A percentile compares a stretch with the other conserved stretches of the same genome.
Evolutionary conservation across 805 yeast genomes (phyloP).

Genomic region (Spathaspora hagerdaliae): DNA sequence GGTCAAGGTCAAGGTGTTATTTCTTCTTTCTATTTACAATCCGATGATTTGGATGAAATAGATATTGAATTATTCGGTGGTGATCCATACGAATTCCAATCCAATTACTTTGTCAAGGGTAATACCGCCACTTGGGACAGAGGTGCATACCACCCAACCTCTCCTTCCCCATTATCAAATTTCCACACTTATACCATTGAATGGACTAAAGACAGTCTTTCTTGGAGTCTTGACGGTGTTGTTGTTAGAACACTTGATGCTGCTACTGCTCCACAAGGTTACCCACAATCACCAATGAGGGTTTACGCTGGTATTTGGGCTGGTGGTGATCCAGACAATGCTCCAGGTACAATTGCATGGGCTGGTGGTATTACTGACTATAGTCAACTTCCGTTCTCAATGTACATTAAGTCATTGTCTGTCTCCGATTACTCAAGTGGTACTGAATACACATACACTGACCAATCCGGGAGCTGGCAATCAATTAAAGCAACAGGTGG

Average conservation of each 20-base stretch:
- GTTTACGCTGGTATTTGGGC: constrained; percentile 73
- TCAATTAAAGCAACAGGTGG: constrained; percentile 59
- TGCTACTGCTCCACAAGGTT: constrained; percentile 54
- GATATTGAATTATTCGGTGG: constrained; percentile 88
- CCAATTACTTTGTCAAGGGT: constrained; percentile 82
- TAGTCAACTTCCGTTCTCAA: constrained; percentile 60
- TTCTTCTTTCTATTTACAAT: constrained; percentile 75
- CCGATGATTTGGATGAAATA: constrained; percentile 84
- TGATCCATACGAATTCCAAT: constrained; percentile 68
- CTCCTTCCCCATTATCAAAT: constrained; percentile 47
- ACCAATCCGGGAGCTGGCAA: constrained; percentile 53
- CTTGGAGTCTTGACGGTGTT: constrained; percentile 72
- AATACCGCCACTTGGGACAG: constrained; percentile 72
- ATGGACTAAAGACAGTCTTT: constrained; percentile 65
- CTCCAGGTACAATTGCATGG: constrained; percentile 73
- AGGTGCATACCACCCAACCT: constrained; percentile 64
- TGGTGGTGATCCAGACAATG: constrained; percentile 69
- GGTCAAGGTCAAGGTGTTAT: constrained; percentile 78
- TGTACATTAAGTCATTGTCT: constrained; percentile 54
- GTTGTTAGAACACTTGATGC: constrained; percentile 62
- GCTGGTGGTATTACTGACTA: constrained; percentile 76
- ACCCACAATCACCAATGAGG: constrained; percentile 89
- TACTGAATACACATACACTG: constrained; percentile 50
- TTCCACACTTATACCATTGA: constrained; percentile 81
- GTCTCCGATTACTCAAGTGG: constrained; percentile 75